Conservation (phyloP, 192 early-diverging fungal species). For the Thamnidium elegans region DNA sequence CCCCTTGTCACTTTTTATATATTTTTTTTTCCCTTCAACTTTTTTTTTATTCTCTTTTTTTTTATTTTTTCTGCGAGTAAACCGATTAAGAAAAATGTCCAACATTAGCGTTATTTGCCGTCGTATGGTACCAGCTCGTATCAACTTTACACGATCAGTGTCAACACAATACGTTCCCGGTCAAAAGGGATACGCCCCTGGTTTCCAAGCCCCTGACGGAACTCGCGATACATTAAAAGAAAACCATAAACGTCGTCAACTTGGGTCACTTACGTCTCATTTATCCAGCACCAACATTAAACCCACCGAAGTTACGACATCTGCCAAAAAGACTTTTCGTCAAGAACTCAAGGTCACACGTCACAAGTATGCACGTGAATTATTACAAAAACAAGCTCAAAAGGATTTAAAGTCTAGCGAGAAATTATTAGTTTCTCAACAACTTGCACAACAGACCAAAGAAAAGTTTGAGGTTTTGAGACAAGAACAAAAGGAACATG, state of each 20-base stretch:
- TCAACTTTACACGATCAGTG: background rate
- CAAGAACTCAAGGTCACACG: slow-evolving; percentile 28
- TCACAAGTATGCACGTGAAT: slow-evolving; percentile 32
- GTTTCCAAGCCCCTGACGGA: slow-evolving; percentile 29
- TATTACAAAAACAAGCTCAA: slow-evolving; percentile 27
- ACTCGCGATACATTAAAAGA: slow-evolving; percentile 20
- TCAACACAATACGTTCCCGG: slow-evolving; percentile 28
- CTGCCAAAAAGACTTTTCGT: slow-evolving; percentile 20
- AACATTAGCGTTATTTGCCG: no score
- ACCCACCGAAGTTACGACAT: background rate
- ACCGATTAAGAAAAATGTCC: no score
- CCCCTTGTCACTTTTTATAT: no score
- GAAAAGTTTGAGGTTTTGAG: slow-evolving; percentile 9
- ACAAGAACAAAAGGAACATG: slow-evolving; percentile 15
- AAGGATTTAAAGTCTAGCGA: slow-evolving; percentile 14
- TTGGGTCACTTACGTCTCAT: slow-evolving; percentile 26
- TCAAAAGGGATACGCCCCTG: slow-evolving; percentile 31
- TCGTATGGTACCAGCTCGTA: no score
- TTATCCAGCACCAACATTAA: background rate
- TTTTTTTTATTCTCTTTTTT: no score
- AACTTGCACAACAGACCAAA: background rate
- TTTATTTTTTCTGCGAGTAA: no score
- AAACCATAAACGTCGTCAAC: slow-evolving; percentile 12
- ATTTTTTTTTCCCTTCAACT: no score
- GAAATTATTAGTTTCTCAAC: background rate